Evolutionary conservation across 148 eudicot species (phyloP), one percentile per base, ranked within the genome.

Genomic region (Camellia lanceoleosa): DNA sequence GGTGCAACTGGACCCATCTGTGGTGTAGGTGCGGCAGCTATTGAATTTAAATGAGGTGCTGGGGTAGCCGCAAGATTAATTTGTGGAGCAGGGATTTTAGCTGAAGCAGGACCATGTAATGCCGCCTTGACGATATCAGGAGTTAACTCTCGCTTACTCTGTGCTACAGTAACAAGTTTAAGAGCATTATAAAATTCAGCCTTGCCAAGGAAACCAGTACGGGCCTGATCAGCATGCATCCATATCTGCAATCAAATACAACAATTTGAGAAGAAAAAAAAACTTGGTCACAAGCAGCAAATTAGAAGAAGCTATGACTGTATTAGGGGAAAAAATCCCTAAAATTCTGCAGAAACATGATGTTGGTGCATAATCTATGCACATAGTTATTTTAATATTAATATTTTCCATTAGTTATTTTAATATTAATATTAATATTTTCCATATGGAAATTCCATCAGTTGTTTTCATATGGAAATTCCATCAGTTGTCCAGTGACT

Each of bases 91-190:
- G 99, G 98, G 80, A 96, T 96, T 86, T 89, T 96, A 75, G 94
- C 86, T 70, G 99, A 91, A 85, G 99, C 99, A 54, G 98, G 94
- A 75, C 98, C 97, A 80, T 87, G 90, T 80, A 96, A 74, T 76
- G 99, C 99, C 30, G 98, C 98, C 84, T 91, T 96, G n/a, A 96
- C 99, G 85, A 96, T 93, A 77, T 96, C 99, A 5, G 97, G 91
- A 55, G 97, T 92, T 83, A 96, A 80, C n/a, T 96, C 99, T 59
- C 99, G 90, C 87, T 92, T 96, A 87, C 94, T 91, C 81, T 96
- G 99, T 62, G 97, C 99, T 75, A 96, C 99, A 11, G 99, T 96
- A 42, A 96, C 97, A 54, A 96, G 94, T 84, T 91, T 96, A 44
- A 96, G 94, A 41, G 98, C 98, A 82, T 96, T 96, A 81, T 87